phyloP scores from a whole-genome alignment of 768 basidiomycete species.

The Leccinum boreale region DNA sequence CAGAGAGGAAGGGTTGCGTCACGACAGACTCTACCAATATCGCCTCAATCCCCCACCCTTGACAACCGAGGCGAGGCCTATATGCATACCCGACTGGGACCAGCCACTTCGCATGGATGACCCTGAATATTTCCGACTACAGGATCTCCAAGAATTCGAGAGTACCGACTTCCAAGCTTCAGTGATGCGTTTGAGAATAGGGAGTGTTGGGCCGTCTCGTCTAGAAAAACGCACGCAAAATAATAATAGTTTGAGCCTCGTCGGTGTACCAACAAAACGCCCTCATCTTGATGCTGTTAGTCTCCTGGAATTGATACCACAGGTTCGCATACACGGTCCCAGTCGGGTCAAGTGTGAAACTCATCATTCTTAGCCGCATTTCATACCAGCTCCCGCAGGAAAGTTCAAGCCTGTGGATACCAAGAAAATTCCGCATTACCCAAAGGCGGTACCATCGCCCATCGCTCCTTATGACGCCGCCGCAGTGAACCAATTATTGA shows the following conservation, averaged over 20 bases:
- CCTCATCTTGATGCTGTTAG: constrained; percentile 34
- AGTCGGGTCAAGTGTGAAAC: neutral
- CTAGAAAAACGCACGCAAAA: constrained; percentile 11
- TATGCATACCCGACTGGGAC: constrained; percentile 39
- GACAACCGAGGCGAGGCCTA: neutral
- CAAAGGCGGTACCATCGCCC: constrained; percentile 34
- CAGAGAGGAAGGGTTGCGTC: constrained; percentile 13
- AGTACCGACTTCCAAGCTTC: constrained; percentile 30
- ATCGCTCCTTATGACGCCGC: constrained; percentile 35
- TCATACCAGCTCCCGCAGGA: constrained; percentile 16
- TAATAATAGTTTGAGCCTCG: neutral
- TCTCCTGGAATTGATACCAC: constrained; percentile 41
- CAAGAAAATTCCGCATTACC: constrained; percentile 30
- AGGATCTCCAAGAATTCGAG: constrained; percentile 44
- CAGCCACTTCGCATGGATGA: constrained; percentile 24
- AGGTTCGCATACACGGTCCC: constrained; percentile 34
- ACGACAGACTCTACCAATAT: constrained; percentile 24
- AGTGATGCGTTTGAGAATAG: neutral
- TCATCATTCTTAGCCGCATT: constrained; percentile 25
- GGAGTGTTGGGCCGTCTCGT: neutral
- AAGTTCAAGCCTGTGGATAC: constrained; percentile 16
- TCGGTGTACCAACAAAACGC: constrained; percentile 27
- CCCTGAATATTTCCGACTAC: constrained; percentile 36
- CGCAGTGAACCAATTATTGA: constrained; percentile 28
- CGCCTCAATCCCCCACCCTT: constrained; percentile 15